These are phyloP conservation scores for Sphagnum magellanicum DNA, from an alignment of 228 moss, liverwort and hornwort genomes.

Conservation along the genomic window DNA sequence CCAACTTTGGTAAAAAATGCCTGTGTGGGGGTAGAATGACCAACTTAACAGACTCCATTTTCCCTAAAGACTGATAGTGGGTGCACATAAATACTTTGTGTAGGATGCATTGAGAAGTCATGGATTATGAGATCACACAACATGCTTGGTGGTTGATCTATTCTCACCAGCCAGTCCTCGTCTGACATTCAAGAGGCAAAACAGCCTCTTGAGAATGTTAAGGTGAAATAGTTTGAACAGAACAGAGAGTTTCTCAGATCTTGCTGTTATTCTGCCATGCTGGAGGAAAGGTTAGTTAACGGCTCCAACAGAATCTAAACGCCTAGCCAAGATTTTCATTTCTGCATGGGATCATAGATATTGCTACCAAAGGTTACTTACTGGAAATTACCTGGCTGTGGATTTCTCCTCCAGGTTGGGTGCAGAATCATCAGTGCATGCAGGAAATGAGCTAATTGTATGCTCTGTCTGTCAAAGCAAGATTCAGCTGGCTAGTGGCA, in stretches of 20 bases:
- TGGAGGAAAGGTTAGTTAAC: slow-evolving; percentile 44
- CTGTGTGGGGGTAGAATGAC: no score
- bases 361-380: no score
- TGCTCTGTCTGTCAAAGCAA: slow-evolving; percentile 61
- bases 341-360: no score
- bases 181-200: slow-evolving; percentile 29
- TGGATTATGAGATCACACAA: slow-evolving; percentile 78
- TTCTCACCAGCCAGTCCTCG: slow-evolving; percentile 33
- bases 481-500: slow-evolving; percentile 36
- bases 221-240: slow-evolving; percentile 14
- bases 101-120: slow-evolving; percentile 70
- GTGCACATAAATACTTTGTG: background rate
- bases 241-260: slow-evolving; percentile 5
- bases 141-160: slow-evolving; percentile 75
- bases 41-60: no score
- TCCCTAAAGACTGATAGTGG: no score
- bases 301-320: background rate
- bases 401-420: slow-evolving; percentile 37
- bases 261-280: slow-evolving; percentile 33
- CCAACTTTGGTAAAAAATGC: no score
- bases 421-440: slow-evolving; percentile 43
- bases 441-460: slow-evolving; percentile 28
- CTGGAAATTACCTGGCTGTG: background rate
- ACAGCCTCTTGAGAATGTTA: slow-evolving; percentile 30
- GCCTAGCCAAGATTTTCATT: no score